Conservation (phyloP, 2,329 filamentous ascomycete genomes). For the Emydomyces testavorans region DNA sequence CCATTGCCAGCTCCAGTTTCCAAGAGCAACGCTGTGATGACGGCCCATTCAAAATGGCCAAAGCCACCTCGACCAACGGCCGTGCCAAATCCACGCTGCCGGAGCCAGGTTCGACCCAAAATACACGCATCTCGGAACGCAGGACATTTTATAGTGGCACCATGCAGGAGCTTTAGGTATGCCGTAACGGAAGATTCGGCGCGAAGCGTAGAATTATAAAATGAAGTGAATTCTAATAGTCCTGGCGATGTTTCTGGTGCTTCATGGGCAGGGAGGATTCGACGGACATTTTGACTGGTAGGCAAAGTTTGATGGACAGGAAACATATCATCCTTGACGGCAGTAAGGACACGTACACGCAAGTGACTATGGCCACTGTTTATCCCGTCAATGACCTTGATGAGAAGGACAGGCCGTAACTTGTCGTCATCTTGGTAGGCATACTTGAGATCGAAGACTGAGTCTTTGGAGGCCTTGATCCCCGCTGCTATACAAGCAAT, state of each 20-base stretch:
- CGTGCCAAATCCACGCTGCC: slow-evolving; percentile 69
- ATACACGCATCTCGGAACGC: slow-evolving; percentile 74
- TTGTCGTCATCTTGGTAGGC: slow-evolving; percentile 59
- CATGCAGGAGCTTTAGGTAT: slow-evolving; percentile 65
- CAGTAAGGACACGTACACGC: slow-evolving; percentile 65
- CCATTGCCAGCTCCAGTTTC: slow-evolving; percentile 64
- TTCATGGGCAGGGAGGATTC: slow-evolving; percentile 34
- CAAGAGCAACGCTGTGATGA: slow-evolving; percentile 67
- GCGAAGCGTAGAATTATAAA: slow-evolving; percentile 79
- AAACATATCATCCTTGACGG: slow-evolving; percentile 58
- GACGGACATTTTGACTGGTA: slow-evolving; percentile 57
- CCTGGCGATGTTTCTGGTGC: slow-evolving; percentile 31
- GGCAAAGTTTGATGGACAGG: slow-evolving; percentile 59
- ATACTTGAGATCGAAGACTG: slow-evolving; percentile 50
- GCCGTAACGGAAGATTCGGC: slow-evolving; percentile 61
- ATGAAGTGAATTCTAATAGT: slow-evolving; percentile 46
- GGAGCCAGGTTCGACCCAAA: slow-evolving; percentile 77
- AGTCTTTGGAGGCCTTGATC: slow-evolving; percentile 48
- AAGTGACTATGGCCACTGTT: slow-evolving; percentile 32
- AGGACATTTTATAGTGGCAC: slow-evolving; percentile 55
- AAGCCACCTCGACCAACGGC: slow-evolving; percentile 68
- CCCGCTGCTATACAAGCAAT: slow-evolving; percentile 66
- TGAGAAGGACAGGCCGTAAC: slow-evolving; percentile 57
- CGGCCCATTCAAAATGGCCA: slow-evolving; percentile 82
- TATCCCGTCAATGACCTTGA: slow-evolving; percentile 28